phyloP scores from a whole-genome alignment of 1,284 basidiomycete species.

The Ustilago xerochloae region DNA sequence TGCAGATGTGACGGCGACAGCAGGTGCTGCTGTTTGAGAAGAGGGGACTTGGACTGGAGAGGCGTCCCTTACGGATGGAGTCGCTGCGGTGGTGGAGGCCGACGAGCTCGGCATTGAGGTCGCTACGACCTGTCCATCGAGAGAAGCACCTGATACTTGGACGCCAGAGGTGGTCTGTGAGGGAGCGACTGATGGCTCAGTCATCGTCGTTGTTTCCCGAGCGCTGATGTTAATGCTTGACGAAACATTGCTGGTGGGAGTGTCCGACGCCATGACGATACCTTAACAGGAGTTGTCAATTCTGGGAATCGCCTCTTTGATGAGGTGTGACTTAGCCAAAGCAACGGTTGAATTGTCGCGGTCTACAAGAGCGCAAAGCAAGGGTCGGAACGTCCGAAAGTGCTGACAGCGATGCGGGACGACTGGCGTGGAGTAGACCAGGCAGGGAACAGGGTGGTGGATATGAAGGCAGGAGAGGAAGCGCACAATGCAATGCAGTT shows the following conservation, averaged over 20 bases:
- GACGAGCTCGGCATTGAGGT: not conserved
- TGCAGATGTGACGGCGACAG: too few relatives aligned
- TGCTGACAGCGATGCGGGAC: too few relatives aligned
- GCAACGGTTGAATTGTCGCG: too few relatives aligned
- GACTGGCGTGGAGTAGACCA: too few relatives aligned
- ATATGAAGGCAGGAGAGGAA: too few relatives aligned
- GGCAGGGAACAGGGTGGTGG: too few relatives aligned
- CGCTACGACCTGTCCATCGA: not conserved
- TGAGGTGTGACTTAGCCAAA: too few relatives aligned
- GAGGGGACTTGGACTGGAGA: not conserved
- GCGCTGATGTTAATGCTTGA: not conserved
- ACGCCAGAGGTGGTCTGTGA: not conserved
- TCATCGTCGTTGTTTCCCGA: not conserved
- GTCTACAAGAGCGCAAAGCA: too few relatives aligned
- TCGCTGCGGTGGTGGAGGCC: not conserved
- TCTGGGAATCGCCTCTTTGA: too few relatives aligned
- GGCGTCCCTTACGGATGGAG: not conserved
- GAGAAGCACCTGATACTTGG: not conserved
- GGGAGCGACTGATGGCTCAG: not conserved
- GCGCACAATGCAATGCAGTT: not conserved
- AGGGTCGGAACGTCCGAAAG: too few relatives aligned
- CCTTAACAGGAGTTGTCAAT: not conserved
- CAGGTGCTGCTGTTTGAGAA: not conserved
- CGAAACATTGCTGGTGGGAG: not conserved
- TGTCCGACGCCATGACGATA: not conserved